A percentile compares a stretch with the other conserved stretches of the same genome.
These are phyloP conservation scores for Ascomycota sp. DNA, from an alignment of 2,329 filamentous ascomycete genomes.

Conservation along the genomic window DNA sequence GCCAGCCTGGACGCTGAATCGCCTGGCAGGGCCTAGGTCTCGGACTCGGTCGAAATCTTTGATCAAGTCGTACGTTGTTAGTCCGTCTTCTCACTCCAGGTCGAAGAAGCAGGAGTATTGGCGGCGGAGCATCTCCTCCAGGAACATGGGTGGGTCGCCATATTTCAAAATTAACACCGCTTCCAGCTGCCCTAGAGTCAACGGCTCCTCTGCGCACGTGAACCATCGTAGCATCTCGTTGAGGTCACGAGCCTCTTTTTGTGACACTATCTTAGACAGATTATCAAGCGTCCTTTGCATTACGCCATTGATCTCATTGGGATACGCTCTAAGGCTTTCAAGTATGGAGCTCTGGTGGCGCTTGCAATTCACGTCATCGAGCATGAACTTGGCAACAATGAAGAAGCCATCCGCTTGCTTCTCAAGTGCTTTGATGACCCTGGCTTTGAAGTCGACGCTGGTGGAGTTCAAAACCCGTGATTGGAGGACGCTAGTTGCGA, in stretches of 20 bases:
- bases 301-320: slow-evolving; percentile 22
- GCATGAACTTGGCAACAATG: slow-evolving; percentile 27
- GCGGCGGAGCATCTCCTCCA: slow-evolving; percentile 21
- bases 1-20: slow-evolving; percentile 1
- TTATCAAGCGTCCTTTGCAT: slow-evolving; percentile 19
- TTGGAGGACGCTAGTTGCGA: slow-evolving; percentile 18
- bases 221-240: slow-evolving; percentile 26
- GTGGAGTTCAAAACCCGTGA: slow-evolving; percentile 16
- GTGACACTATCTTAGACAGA: slow-evolving; percentile 17
- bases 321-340: slow-evolving; percentile 22
- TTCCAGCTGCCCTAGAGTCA: slow-evolving; percentile 23
- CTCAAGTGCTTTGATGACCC: slow-evolving; percentile 18
- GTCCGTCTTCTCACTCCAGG: slow-evolving; percentile 21
- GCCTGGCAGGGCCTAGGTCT: slow-evolving; percentile 6
- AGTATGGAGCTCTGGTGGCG: slow-evolving; percentile 22
- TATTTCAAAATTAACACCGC: slow-evolving; percentile 20
- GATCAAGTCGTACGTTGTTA: slow-evolving; percentile 20
- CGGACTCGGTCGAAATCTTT: slow-evolving; percentile 15
- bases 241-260: slow-evolving; percentile 19
- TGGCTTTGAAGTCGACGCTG: slow-evolving; percentile 12
- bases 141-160: slow-evolving; percentile 17
- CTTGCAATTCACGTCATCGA: slow-evolving; percentile 25
- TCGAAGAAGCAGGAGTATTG: slow-evolving; percentile 26
- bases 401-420: slow-evolving; percentile 25
- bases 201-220: slow-evolving; percentile 20